Evolutionary conservation across 2,329 filamentous ascomycete species (phyloP).

Genomic region (Xylariaceae sp.): DNA sequence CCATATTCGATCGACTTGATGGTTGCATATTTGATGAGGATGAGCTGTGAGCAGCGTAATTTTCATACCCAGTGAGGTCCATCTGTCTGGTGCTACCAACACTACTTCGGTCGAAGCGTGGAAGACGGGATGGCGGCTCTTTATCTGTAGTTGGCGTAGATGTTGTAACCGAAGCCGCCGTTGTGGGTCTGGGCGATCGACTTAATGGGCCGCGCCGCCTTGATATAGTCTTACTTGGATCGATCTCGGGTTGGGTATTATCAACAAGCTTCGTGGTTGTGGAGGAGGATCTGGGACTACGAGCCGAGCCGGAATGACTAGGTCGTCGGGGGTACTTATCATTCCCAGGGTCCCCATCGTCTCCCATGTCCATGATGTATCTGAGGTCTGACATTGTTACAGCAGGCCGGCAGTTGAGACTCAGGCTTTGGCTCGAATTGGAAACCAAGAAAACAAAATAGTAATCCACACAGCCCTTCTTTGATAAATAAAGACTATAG

Average conservation of each 20-base stretch:
- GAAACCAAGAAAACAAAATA: slow-evolving; percentile 33
- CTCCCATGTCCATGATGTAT: slow-evolving; percentile 50
- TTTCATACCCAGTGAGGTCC: slow-evolving; percentile 36
- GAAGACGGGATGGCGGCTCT: slow-evolving; percentile 25
- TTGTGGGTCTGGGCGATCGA: slow-evolving; percentile 30
- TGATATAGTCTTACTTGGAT: slow-evolving; percentile 32
- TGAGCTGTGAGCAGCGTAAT: slow-evolving; percentile 32
- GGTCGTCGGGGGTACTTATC: slow-evolving; percentile 41
- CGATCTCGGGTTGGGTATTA: slow-evolving; percentile 33
- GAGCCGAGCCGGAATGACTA: slow-evolving; percentile 34
- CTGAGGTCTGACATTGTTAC: slow-evolving; percentile 45
- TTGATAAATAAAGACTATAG: slow-evolving; percentile 31
- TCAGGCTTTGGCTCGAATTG: slow-evolving; percentile 23
- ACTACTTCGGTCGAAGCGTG: slow-evolving; percentile 36
- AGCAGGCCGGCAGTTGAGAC: slow-evolving; percentile 5
- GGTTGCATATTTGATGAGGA: slow-evolving; percentile 31
- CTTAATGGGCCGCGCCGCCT: slow-evolving; percentile 34
- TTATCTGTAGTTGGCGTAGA: slow-evolving; percentile 10
- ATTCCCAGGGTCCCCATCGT: slow-evolving; percentile 44
- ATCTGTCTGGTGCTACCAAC: slow-evolving; percentile 46
- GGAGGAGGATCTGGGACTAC: slow-evolving; percentile 34
- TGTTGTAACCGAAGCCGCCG: slow-evolving; percentile 24
- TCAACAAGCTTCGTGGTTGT: slow-evolving; percentile 37
- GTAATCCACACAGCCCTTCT: slow-evolving; percentile 33
- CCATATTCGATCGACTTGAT: slow-evolving; percentile 28